phyloP scores from a whole-genome alignment of 1,284 basidiomycete genomes.

The Ganoderma meredithae region DNA sequence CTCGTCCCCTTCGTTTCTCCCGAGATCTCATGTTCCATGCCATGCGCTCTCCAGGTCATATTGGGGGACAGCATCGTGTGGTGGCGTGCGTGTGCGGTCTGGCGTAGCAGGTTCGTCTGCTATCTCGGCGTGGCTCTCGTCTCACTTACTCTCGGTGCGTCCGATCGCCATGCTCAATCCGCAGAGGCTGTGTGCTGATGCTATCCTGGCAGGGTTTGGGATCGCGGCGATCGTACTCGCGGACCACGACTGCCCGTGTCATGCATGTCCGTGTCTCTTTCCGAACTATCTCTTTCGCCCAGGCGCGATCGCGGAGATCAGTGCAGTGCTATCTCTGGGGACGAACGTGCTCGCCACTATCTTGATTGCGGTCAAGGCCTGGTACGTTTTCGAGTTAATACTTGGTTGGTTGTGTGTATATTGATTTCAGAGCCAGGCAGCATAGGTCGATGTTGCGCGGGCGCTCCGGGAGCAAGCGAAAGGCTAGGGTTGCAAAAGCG shows the following conservation, averaged over 20 bases:
- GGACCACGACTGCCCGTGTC: conserved; percentile 7
- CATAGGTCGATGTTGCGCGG: conserved; percentile 2
- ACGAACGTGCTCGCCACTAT: conserved; percentile 1
- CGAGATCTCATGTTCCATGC: neutral
- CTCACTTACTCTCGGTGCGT: neutral
- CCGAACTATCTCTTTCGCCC: conserved; percentile 2
- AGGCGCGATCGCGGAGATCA: neutral
- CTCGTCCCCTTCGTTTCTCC: too few species aligned
- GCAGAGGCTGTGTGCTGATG: neutral
- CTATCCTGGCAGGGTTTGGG: neutral
- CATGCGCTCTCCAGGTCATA: neutral
- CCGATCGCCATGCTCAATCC: neutral
- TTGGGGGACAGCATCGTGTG: conserved; percentile 8
- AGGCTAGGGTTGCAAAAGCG: neutral
- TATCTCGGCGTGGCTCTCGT: neutral
- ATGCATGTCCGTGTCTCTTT: conserved; percentile 2
- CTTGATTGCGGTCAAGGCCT: conserved; percentile 5
- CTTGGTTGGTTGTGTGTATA: neutral
- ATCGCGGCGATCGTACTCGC: neutral
- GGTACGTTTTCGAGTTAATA: neutral
- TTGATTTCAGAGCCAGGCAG: conserved; percentile 1
- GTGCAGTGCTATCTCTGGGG: neutral
- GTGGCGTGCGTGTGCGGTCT: conserved; percentile 6
- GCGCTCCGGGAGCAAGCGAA: neutral
- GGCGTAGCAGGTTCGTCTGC: neutral